Base-by-base conservation (phyloP, 768 basidiomycete genomes). In the Pleurotus eryngii region DNA sequence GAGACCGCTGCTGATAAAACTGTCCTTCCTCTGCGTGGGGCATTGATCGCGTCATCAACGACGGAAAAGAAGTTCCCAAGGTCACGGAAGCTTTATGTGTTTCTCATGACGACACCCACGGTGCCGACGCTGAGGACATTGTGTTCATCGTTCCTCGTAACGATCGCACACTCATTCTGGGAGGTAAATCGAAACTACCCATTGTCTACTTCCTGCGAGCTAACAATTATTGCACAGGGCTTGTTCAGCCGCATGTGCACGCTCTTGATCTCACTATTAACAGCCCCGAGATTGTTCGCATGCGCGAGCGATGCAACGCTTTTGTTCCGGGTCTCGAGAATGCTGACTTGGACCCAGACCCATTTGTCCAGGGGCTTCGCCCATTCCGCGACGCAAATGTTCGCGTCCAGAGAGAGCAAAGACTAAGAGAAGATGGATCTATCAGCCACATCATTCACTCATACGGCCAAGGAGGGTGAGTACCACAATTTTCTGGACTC, bases 1-100 rank as follows among this genome's bases (percentile, higher is more conserved):
- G 64, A 69, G 27, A 67, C 72, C 24, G 74, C 73, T 0, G 67
- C 61, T 7, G 75, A 76, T 60, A 43, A 61, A 24, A 68, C 65
- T 4, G 67, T 69, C 11, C 72, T 71, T 59, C 74, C 74, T 11
- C 68, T 75, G 4, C 70, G 74, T 12, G 75, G 75, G 1, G 74
- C 70, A 6, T 67, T 72, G 35, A 64, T 74, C 66, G 70, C 7
- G 69, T 74, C n/a, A 60, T 75, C 48, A 74, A 72, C 60, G 68
- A 71, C 18, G 74, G 75, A 2, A 62, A 62, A 59, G n/a, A 65
- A 65, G 49, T 74, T 74, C 64, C 72, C 30, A 67, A 65, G 35
- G 67, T 75, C 42, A 66, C 58, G 12, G 65, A 71, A 49, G 71
- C 71, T 17, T 60, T 72, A 7, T 67, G 67, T 14, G 67, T 74